These are phyloP conservation scores for Hypoxylon intermedium DNA, from an alignment of 495 filamentous ascomycete genomes.

Conservation along the genomic window DNA sequence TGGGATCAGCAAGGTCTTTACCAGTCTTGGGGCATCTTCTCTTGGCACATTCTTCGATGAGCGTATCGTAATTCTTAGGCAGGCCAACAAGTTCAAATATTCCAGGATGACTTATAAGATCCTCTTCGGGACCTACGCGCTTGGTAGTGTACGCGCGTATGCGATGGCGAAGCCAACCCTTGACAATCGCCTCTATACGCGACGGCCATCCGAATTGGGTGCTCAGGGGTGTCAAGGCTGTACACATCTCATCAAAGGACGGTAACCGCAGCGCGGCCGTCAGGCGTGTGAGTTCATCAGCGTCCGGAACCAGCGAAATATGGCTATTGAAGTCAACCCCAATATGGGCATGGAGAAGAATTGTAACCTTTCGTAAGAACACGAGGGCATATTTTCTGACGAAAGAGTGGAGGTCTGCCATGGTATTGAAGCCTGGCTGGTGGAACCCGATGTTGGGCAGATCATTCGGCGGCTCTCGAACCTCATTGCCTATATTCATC, in stretches of 20 bases:
- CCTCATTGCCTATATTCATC: constrained; percentile 33
- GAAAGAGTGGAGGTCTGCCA: constrained; percentile 53
- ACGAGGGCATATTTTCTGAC: constrained; percentile 83
- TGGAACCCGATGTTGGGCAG: constrained; percentile 49
- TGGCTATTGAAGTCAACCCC: constrained; percentile 86
- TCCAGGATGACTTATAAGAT: constrained; percentile 74
- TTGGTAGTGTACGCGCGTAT: constrained; percentile 29
- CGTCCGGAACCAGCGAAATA: constrained; percentile 67
- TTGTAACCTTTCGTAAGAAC: constrained; percentile 84
- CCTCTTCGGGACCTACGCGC: constrained; percentile 11
- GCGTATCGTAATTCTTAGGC: constrained; percentile 87
- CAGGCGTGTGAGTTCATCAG: constrained; percentile 82
- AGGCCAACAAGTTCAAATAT: constrained; percentile 95
- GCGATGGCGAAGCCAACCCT: constrained; percentile 81
- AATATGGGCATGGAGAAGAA: constrained; percentile 86
- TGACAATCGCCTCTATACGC: constrained; percentile 54
- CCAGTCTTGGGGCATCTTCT: constrained; percentile 86
- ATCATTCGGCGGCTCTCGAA: constrained; percentile 10
- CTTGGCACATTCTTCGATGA: constrained; percentile 89
- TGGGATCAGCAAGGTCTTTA: constrained; percentile 87
- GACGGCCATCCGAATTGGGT: constrained; percentile 50
- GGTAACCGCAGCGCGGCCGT: constrained; percentile 77
- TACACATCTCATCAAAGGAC: constrained; percentile 78
- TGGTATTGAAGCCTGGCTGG: constrained; percentile 51
- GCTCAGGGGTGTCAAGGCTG: constrained; percentile 52